Conservation (phyloP, 495 filamentous ascomycete genomes). For the Rostrohypoxylon terebratum region DNA sequence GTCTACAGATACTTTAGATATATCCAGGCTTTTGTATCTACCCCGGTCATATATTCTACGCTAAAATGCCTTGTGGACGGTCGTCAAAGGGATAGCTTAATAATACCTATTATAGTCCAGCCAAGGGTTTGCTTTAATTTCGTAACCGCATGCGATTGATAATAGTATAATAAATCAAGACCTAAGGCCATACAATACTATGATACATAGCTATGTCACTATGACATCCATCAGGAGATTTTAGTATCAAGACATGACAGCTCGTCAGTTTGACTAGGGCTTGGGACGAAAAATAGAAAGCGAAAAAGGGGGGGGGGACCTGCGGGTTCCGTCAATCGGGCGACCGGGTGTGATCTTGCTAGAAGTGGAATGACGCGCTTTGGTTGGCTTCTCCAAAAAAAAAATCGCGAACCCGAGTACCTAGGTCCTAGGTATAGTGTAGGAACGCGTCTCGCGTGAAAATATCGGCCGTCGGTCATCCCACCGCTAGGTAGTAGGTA, state of each 20-base stretch:
- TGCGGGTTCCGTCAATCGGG: constrained; percentile 26
- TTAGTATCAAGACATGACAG: constrained; percentile 28
- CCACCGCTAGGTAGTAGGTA: no score
- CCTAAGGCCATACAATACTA: background rate
- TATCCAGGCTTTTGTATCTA: no score
- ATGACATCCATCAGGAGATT: constrained; percentile 17
- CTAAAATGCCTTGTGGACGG: no score
- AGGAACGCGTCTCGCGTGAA: constrained; percentile 21
- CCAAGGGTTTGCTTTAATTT: constrained; percentile 4
- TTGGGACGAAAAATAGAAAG: constrained; percentile 22
- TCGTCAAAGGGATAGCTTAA: no score
- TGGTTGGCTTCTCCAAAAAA: background rate
- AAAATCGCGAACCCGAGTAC: constrained; percentile 4
- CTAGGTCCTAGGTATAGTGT: no score
- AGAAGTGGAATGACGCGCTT: constrained; percentile 29
- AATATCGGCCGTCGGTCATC: constrained; percentile 15
- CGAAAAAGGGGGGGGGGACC: background rate
- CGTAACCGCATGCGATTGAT: background rate
- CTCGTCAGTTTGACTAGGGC: constrained; percentile 9
- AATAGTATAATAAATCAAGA: constrained; percentile 6
- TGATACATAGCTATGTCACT: constrained; percentile 32
- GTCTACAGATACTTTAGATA: no score
- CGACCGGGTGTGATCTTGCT: background rate
- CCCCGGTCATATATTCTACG: no score
- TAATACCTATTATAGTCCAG: no score